Percentiles rank a stretch among this genome's conserved stretches.
Evolutionary conservation across 805 yeast species (phyloP).

Genomic region (Candida pini): DNA sequence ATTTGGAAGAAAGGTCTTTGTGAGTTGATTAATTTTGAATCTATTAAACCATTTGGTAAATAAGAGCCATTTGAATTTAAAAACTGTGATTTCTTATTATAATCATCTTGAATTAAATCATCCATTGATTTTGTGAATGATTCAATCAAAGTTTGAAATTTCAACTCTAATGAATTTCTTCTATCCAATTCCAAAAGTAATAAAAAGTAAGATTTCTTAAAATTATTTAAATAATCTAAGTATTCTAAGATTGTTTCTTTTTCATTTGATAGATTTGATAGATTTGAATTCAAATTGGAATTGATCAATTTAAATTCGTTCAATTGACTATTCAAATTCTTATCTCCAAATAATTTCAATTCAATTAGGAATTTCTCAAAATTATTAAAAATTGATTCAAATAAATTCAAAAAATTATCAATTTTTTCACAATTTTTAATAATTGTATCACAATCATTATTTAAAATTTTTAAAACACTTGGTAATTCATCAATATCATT

Average conservation of each 20-base stretch:
- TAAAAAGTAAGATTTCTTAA: conserved; percentile 46
- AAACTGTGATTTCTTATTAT: conserved; percentile 36
- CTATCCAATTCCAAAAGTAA: conserved; percentile 49
- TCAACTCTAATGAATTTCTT: conserved; percentile 35
- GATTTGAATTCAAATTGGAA: conserved; percentile 7
- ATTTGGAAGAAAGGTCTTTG: conserved; percentile 19
- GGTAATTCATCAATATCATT: conserved; percentile 54
- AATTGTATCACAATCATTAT: conserved; percentile 29
- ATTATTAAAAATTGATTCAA: conserved; percentile 13
- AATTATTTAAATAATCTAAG: conserved; percentile 44
- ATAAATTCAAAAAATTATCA: conserved; percentile 14
- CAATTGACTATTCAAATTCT: conserved; percentile 18
- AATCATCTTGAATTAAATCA: conserved; percentile 39
- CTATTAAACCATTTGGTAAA: conserved; percentile 40
- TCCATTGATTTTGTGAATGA: conserved; percentile 37
- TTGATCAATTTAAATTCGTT: conserved; percentile 13
- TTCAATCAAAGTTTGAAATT: conserved; percentile 35
- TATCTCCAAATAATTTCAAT: conserved; percentile 26
- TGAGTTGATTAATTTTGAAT: conserved; percentile 17
- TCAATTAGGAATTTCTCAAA: conserved; percentile 15
- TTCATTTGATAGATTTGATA: conserved; percentile 8
- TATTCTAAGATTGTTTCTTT: conserved; percentile 15
- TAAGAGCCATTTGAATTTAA: conserved; percentile 44
- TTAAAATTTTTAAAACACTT: conserved; percentile 45
- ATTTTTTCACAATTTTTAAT: conserved; percentile 26